Evolutionary conservation across 1,139 yeast genomes (phyloP), one percentile per base, ranked within the genome.

Genomic region (Taphrina communis): DNA sequence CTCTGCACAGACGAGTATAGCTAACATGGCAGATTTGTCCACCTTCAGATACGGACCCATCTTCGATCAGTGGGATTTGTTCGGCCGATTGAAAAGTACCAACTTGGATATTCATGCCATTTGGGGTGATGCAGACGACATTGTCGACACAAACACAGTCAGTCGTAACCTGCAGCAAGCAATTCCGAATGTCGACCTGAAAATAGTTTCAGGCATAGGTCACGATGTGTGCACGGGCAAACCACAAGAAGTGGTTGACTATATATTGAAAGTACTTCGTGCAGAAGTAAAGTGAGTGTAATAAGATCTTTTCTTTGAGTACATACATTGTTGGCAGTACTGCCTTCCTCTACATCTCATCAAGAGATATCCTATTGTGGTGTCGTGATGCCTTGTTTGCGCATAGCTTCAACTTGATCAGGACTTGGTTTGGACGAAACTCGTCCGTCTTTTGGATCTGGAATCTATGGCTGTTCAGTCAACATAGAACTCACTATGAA

Each of bases 371-470:
- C 17, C 36, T 25, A 50, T n/a, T 50, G 55, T 50, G 53, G 36
- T 9, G 36, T 19, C 42, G 41, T n/a, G 44, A 53, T 36, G 42
- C 58, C 58, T 36, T 53, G 58, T 11, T 31, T 36, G 9, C 42
- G 25, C 46, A 63, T 38, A 38, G 67, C 60, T 9, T 56, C 61
- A 21, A 63, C 19, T 36, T 63, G 67, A 38, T 63, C 67, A 21
- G 67, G 61, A 25, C 58, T 55, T 19, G 67, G 67, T 21, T 31
- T 44, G 8, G 55, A 36, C 17, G 59, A 50, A 51, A 63, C 53
- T n/a, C 67, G 41, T 6, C 67, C 67, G 25, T 63, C 61, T 4
- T 41, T 21, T 21, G 67, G 67, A 44, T 63, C 67, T 35, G 67
- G 67, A 9, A 63, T 55, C 67, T 63, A 55, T 38, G 36, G 6